A percentile compares a stretch with the other conserved stretches of the same genome.
Evolutionary conservation across 1,284 basidiomycete species (phyloP).

Genomic region (Puccinia polysora): DNA sequence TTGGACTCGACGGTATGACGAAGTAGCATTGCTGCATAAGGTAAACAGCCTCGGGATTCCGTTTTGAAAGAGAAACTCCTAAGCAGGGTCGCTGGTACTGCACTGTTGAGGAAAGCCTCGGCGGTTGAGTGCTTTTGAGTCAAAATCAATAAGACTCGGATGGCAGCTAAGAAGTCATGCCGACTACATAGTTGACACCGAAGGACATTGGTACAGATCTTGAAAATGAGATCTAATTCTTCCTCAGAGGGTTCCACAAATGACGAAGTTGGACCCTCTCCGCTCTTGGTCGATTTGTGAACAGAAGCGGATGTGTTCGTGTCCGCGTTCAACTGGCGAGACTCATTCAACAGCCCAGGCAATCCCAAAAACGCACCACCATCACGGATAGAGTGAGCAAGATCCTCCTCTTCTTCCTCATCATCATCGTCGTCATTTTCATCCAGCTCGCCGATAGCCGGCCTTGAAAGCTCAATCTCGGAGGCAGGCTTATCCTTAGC

Average conservation of each 20-base stretch:
- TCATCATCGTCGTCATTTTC: slow-evolving; percentile 56
- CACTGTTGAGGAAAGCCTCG: slow-evolving; percentile 45
- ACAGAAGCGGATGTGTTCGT: neutral
- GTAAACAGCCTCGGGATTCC: slow-evolving; percentile 63
- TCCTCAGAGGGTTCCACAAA: slow-evolving; percentile 14
- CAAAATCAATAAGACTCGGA: slow-evolving; percentile 37
- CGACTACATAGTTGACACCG: slow-evolving; percentile 30
- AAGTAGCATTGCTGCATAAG: slow-evolving; percentile 78
- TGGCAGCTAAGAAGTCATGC: slow-evolving; percentile 40
- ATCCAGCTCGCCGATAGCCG: slow-evolving; percentile 53
- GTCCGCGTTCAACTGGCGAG: slow-evolving; percentile 49
- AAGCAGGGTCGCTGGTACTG: slow-evolving; percentile 47
- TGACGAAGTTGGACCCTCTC: slow-evolving; percentile 20
- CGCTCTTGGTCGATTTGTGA: slow-evolving; percentile 9
- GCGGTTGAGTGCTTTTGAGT: slow-evolving; percentile 37
- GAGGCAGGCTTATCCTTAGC: slow-evolving; percentile 66
- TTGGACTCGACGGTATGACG: slow-evolving; percentile 84
- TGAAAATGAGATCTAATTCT: slow-evolving; percentile 34
- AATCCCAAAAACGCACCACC: slow-evolving; percentile 18
- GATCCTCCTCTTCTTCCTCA: slow-evolving; percentile 58
- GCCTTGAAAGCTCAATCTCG: slow-evolving; percentile 56
- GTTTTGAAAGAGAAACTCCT: slow-evolving; percentile 43
- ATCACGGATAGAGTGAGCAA: slow-evolving; percentile 49
- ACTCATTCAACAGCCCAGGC: slow-evolving; percentile 14
- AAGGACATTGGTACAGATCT: slow-evolving; percentile 41